Percentiles rank a stretch among this genome's conserved stretches.
Conservation (phyloP, 495 filamentous ascomycete species). For the Penicillium verhagenii region DNA sequence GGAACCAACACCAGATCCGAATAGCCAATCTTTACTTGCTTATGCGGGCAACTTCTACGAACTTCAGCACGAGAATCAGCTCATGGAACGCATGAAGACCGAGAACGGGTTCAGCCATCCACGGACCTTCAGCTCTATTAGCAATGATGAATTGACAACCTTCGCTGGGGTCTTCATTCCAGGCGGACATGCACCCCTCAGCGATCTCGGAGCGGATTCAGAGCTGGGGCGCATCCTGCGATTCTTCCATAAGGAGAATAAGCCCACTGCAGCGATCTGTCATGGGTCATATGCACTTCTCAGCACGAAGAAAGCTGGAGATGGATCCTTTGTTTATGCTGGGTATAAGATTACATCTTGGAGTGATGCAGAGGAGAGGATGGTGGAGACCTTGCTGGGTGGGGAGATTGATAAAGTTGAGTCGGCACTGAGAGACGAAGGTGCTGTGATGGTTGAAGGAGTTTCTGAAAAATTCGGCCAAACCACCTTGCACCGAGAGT, state of each 20-base stretch:
- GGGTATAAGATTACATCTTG: constrained; percentile 32
- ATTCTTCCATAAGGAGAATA: constrained; percentile 34
- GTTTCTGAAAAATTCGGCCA: constrained; percentile 23
- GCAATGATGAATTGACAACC: constrained; percentile 26
- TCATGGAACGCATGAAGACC: constrained; percentile 38
- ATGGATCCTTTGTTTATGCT: constrained; percentile 35
- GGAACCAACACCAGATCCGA: constrained; percentile 35
- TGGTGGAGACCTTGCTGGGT: constrained; percentile 30
- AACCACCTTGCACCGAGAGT: constrained; percentile 27
- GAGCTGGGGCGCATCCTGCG: constrained; percentile 39
- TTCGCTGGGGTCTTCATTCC: constrained; percentile 43
- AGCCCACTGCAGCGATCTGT: constrained; percentile 40
- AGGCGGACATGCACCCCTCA: constrained; percentile 41
- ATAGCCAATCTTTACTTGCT: constrained; percentile 33
- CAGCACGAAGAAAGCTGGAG: constrained; percentile 29
- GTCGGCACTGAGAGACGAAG: constrained; percentile 22
- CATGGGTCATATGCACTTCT: constrained; percentile 44
- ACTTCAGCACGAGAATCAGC: constrained; percentile 31
- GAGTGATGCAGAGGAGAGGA: constrained; percentile 34
- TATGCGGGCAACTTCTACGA: constrained; percentile 45
- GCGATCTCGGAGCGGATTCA: constrained; percentile 33
- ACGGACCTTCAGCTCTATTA: constrained; percentile 24
- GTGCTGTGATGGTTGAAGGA: constrained; percentile 31
- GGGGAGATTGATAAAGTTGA: constrained; percentile 35
- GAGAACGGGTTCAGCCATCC: constrained; percentile 38